phyloP scores from a whole-genome alignment of 176 grass and related monocot genomes.

The Aechmea fasciata region DNA sequence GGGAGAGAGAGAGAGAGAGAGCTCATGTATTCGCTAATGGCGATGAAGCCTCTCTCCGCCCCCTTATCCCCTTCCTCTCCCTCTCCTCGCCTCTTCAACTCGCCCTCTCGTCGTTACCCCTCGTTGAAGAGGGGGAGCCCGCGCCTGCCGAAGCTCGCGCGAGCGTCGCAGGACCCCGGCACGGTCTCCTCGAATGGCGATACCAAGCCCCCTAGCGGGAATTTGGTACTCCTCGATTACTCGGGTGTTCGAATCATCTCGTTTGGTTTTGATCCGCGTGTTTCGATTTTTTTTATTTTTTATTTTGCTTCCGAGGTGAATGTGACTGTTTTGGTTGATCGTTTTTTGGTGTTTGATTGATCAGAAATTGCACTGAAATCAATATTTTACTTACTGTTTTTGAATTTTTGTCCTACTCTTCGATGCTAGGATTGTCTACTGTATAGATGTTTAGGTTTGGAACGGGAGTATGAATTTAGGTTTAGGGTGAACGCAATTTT shows the following conservation, averaged over 20 bases:
- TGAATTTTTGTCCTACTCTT: too few relatives aligned
- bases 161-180: conserved; percentile 18
- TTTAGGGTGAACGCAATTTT: too few relatives aligned
- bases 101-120: not conserved
- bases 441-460: too few relatives aligned
- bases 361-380: too few relatives aligned
- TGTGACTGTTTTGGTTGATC: not conserved
- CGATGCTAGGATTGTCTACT: too few relatives aligned
- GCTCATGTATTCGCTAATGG: conserved; percentile 5
- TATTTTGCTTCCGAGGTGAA: not conserved
- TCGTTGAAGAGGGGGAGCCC: not conserved
- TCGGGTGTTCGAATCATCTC: not conserved
- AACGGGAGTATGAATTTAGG: too few relatives aligned
- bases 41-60: conserved; percentile 1
- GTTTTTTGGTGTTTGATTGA: too few relatives aligned
- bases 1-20: not conserved
- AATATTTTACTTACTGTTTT: too few relatives aligned
- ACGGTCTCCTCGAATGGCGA: conserved; percentile 20
- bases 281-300: not conserved
- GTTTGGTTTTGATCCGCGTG: not conserved
- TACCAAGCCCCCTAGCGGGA: conserved; percentile 18
- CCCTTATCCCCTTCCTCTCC: not conserved
- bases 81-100: not conserved
- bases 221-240: conserved; percentile 1
- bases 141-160: not conserved